These are phyloP conservation scores for Dendrostoma leiphaemia DNA, from an alignment of 2,329 filamentous ascomycete genomes.

Conservation along the genomic window DNA sequence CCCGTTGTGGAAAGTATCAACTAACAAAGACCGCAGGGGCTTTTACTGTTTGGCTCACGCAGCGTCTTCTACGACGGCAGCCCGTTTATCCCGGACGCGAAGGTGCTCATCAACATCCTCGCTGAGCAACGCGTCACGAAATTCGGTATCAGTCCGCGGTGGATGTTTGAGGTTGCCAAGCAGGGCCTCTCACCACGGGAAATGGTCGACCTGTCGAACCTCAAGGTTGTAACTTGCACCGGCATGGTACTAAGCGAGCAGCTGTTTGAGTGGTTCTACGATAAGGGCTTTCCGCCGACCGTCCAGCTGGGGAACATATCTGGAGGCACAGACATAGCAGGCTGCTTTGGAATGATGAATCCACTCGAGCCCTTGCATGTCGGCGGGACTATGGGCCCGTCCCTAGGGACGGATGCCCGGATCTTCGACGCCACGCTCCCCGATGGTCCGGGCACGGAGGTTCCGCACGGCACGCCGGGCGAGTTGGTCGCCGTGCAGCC, in stretches of 20 bases:
- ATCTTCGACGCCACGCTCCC: slow-evolving; percentile 64
- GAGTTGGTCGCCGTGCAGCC: slow-evolving; percentile 69
- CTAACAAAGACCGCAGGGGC: slow-evolving; percentile 16
- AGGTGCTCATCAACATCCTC: slow-evolving; percentile 12
- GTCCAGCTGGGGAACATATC: slow-evolving; percentile 40
- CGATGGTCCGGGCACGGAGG: slow-evolving; percentile 38
- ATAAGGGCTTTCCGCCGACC: slow-evolving; percentile 30
- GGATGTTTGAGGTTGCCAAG: slow-evolving; percentile 44
- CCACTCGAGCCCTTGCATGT: slow-evolving; percentile 65
- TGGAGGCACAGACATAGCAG: slow-evolving; percentile 46
- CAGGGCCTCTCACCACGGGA: slow-evolving; percentile 59
- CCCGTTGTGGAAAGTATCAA: too few relatives aligned
- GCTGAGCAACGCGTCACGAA: slow-evolving; percentile 2
- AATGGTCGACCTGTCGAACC: slow-evolving; percentile 58
- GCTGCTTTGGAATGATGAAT: slow-evolving; percentile 42
- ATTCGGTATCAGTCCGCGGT: slow-evolving; percentile 42
- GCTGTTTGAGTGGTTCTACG: slow-evolving; percentile 45
- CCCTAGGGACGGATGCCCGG: slow-evolving; percentile 48
- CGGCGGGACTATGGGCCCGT: slow-evolving; percentile 50
- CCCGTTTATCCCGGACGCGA: slow-evolving; percentile 16
- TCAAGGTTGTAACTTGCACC: slow-evolving; percentile 66
- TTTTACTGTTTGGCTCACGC: slow-evolving; percentile 15
- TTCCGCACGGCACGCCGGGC: slow-evolving; percentile 62
- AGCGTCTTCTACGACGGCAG: slow-evolving; percentile 23
- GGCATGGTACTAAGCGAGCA: slow-evolving; percentile 53